Evolutionary conservation across 768 basidiomycete genomes (phyloP), one percentile per base, ranked within the genome.

Genomic region (Tricholoma furcatifolium): DNA sequence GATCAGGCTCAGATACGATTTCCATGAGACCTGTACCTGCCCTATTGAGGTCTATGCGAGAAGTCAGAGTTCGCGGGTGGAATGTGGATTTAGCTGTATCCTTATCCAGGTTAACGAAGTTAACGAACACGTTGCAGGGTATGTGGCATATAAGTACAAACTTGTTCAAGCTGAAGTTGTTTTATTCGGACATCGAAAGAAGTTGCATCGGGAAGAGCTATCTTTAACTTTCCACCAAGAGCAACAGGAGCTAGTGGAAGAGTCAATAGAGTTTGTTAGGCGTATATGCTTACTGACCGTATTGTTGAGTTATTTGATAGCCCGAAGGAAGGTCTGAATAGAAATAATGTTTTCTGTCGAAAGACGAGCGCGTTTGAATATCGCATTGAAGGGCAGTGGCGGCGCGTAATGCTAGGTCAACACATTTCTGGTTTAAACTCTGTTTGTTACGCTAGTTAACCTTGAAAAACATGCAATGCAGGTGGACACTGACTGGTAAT

Each of bases 341-440:
- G 68, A 98, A 98, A 67, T 99, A 99, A 67, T 98, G 97, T 66
- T 99, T 99, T 59, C 97, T 77, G 69, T 98, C 97, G 61, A 98
- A 98, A 0, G 90, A 79, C 0, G 93, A 96, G 17, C 78, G 75
- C 0, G 59, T 58, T 57, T 90, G 90, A 46, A 96, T 75, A 4
- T 78, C 58, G 11, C 84, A 75, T 31, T 80, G 70, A 20, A 98
- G 76, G 4, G 94, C 94, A 2, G 94, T 62, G 0, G 94, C 91
- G 0, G 93, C 86, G 7, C 90, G 78, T 0, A 94, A 67, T 3
- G 89, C 92, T 6, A 97, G 79, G 55, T 88, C 81, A 2, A 97
- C 87, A 52, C 86, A 88, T 66, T 74, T 78, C 12, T 77, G 72
- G 60, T 90, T 90, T 55, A 91, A 61, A 53, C 62, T 78, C 84